These are phyloP conservation scores for Diplodia mutila DNA, from an alignment of 2,329 filamentous ascomycete species.

Conservation along the genomic window DNA sequence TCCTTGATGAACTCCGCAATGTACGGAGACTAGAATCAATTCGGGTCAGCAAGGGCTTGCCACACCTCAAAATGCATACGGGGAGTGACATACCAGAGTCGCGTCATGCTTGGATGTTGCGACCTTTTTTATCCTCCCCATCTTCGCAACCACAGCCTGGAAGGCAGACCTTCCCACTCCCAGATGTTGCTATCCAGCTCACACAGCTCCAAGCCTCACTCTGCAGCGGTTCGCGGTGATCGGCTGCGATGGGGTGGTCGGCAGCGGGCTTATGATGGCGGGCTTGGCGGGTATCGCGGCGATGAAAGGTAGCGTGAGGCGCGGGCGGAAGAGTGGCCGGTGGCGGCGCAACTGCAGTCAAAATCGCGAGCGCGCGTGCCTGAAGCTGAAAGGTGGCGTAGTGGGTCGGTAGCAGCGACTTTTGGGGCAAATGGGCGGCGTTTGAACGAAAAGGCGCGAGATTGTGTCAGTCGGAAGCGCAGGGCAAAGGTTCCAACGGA, in stretches of 20 bases:
- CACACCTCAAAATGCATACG: not conserved
- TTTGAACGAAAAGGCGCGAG: slow-evolving; percentile 13
- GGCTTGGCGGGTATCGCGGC: slow-evolving; percentile 21
- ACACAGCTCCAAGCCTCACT: not conserved
- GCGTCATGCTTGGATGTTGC: slow-evolving; percentile 58
- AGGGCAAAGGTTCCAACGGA: slow-evolving; percentile 24
- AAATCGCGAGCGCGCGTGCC: not conserved
- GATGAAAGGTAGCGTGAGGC: slow-evolving; percentile 12
- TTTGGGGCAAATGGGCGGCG: not conserved
- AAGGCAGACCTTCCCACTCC: slow-evolving; percentile 37
- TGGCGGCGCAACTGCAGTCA: not conserved
- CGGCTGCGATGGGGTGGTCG: not conserved
- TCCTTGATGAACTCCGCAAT: slow-evolving; percentile 77
- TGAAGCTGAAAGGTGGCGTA: slow-evolving; percentile 13
- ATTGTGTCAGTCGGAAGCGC: slow-evolving; percentile 17
- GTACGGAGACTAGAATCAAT: slow-evolving; percentile 73
- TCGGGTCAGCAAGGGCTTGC: not conserved
- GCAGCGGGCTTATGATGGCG: not conserved
- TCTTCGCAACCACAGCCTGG: slow-evolving; percentile 44
- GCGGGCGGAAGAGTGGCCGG: slow-evolving; percentile 12
- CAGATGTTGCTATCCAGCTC: slow-evolving; percentile 21
- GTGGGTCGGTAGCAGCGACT: not conserved
- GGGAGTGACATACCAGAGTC: slow-evolving; percentile 48
- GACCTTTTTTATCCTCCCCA: slow-evolving; percentile 61
- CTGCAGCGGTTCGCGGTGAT: slow-evolving; percentile 7